Conservation (phyloP, 2,329 filamentous ascomycete species). For the Coleophoma cylindrospora region DNA sequence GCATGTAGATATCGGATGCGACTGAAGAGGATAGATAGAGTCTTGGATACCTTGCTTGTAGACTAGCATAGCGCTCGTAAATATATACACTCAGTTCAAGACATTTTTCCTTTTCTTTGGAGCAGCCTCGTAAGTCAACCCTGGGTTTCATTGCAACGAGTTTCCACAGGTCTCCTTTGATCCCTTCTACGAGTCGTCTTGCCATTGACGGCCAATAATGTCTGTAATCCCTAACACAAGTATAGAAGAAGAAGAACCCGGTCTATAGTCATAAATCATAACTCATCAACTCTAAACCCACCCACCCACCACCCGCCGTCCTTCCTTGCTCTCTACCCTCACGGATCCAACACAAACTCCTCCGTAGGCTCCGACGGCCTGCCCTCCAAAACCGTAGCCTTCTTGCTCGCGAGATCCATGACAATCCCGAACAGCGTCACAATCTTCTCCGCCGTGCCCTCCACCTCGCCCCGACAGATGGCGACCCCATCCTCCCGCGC, state of each 20-base stretch:
- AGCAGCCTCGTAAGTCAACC: no score
- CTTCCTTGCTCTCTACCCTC: not conserved
- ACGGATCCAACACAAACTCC: slow-evolving; percentile 21
- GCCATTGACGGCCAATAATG: no score
- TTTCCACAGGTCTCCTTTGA: no score
- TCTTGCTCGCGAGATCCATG: slow-evolving; percentile 30
- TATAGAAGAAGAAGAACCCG: no score
- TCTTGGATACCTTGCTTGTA: not conserved
- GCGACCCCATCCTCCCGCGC: slow-evolving; percentile 12
- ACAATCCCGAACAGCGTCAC: slow-evolving; percentile 33
- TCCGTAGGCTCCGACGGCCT: slow-evolving; percentile 25
- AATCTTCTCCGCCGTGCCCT: slow-evolving; percentile 20
- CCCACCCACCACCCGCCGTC: no score
- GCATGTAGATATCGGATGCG: slow-evolving; percentile 14
- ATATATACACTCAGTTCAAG: no score
- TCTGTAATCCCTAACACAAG: no score
- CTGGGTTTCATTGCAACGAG: no score
- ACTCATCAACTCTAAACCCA: no score
- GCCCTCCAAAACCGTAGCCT: slow-evolving; percentile 27
- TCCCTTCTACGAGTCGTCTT: no score
- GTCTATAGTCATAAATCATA: no score
- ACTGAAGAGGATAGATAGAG: not conserved
- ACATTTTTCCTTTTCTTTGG: no score
- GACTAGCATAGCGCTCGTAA: not conserved
- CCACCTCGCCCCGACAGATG: slow-evolving; percentile 26